These are phyloP conservation scores for Auricularia auricula-judae DNA, from an alignment of 768 basidiomycete genomes.

Conservation along the genomic window DNA sequence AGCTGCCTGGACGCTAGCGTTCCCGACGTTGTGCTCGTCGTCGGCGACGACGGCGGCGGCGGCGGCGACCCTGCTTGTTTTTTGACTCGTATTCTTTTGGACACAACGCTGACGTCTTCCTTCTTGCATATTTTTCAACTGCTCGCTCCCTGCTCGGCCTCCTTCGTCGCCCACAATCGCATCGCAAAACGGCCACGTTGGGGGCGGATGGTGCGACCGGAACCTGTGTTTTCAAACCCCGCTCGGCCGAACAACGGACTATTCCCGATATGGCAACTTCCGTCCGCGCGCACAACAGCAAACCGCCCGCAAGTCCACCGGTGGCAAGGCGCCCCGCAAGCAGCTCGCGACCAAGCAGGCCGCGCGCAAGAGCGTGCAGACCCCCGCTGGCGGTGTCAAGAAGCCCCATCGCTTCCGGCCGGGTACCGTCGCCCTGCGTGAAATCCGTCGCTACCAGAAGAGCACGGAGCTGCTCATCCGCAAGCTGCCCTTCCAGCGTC, in stretches of 20 bases:
- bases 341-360: slow-evolving; percentile 88
- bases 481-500: slow-evolving; percentile 98
- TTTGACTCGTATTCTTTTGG: not conserved
- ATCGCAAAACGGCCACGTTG: not conserved
- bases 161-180: not conserved
- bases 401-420: slow-evolving; percentile 97
- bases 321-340: slow-evolving; percentile 90
- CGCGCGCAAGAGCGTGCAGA: slow-evolving; percentile 71
- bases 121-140: not conserved
- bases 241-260: not conserved
- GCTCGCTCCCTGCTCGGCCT: not conserved
- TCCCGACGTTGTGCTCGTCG: not conserved
- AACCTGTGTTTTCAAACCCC: not conserved
- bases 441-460: slow-evolving; percentile 97
- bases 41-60: not conserved
- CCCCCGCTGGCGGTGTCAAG: slow-evolving; percentile 95
- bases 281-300: slow-evolving; percentile 38
- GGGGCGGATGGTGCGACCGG: not conserved
- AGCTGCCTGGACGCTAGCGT: not conserved
- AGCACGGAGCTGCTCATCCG: slow-evolving; percentile 97
- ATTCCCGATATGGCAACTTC: not conserved
- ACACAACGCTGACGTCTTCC: not conserved
- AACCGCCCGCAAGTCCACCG: slow-evolving; percentile 98
- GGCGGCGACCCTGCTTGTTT: not conserved
- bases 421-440: slow-evolving; percentile 98